Base-by-base conservation (phyloP, 768 basidiomycete genomes). In the Aureoboletus auriporus region DNA sequence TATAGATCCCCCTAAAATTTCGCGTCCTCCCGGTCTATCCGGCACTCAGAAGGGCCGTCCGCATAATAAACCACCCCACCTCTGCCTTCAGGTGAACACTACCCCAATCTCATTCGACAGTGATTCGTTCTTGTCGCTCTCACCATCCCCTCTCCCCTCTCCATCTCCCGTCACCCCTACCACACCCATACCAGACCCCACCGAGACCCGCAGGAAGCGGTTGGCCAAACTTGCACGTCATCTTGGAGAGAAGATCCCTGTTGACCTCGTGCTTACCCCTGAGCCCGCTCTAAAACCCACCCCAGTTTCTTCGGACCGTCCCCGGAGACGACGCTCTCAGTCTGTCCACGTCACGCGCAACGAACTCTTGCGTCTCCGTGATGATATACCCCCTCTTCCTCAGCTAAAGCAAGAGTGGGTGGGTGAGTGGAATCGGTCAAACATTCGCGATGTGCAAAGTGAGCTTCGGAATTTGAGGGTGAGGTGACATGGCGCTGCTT, bases 151-250 rank as follows among this genome's bases (percentile, higher is more conserved):
- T 13, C 42, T 57, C 11, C 53, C 55, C 9, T 41, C 49, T 3
- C 50, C 63, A 17, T 50, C 57, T n/a, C 55, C 62, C 10, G 39
- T 53, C 8, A 49, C 57, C 11, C 62, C 66, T 20, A 42, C 38
- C 13, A 57, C 58, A 0, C 65, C 66, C 5, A n/a, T 47, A 13
- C 62, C 64, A 7, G 57, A 68, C 41, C 49, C 63, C 6, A 56
- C 67, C 1, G 71, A 70, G 51, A 54, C 68, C 14, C 70, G 73
- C 16, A 61, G 80, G 38, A 71, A 68, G 53, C 77, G 76, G 53
- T 72, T 83, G 73, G 79, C 77, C 6, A 83, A 83, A 62, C 70
- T 84, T 30, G 60, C 70, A 2, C 73, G 80, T 37, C 79, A 78
- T 20, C 68, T 84, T 7, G 82, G 82, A 30, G 80, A 82, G 64